Conservation (phyloP, 2,329 filamentous ascomycete species). For the Bipolaris cookei region DNA sequence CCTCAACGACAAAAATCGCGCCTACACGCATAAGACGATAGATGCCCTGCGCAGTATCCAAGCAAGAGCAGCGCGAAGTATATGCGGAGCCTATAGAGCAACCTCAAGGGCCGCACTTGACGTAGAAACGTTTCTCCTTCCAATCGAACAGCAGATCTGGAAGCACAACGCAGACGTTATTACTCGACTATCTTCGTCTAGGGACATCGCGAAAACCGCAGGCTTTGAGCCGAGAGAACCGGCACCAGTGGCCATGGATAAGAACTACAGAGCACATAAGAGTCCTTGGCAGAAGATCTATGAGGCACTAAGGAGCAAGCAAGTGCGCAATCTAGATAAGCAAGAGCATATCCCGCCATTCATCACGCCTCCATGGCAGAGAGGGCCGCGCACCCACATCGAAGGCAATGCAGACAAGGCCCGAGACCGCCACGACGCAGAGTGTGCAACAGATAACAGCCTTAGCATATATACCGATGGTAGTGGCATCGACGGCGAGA, state of each 20-base stretch:
- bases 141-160: slow-evolving; percentile 25
- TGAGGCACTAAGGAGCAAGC: slow-evolving; percentile 14
- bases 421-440: slow-evolving; percentile 19
- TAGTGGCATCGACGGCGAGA: slow-evolving; percentile 27
- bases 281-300: slow-evolving; percentile 20
- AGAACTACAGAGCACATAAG: slow-evolving; percentile 10
- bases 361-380: slow-evolving; percentile 18
- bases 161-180: slow-evolving; percentile 23
- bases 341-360: slow-evolving; percentile 25
- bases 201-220: slow-evolving; percentile 12
- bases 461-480: slow-evolving; percentile 32
- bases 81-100: slow-evolving; percentile 30
- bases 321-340: slow-evolving; percentile 5
- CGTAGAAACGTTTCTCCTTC: slow-evolving; percentile 12
- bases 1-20: slow-evolving; percentile 13
- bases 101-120: slow-evolving; percentile 29
- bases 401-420: slow-evolving; percentile 19
- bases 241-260: slow-evolving; percentile 5
- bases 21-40: slow-evolving; percentile 23
- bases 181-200: slow-evolving; percentile 16
- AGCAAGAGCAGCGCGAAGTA: slow-evolving; percentile 27
- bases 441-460: slow-evolving; percentile 11
- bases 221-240: slow-evolving; percentile 11
- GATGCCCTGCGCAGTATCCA: slow-evolving; percentile 25
- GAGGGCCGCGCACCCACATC: slow-evolving; percentile 21